Evolutionary conservation across 768 basidiomycete species (phyloP), one percentile per base, ranked within the genome.

Genomic region (Russula virescens): DNA sequence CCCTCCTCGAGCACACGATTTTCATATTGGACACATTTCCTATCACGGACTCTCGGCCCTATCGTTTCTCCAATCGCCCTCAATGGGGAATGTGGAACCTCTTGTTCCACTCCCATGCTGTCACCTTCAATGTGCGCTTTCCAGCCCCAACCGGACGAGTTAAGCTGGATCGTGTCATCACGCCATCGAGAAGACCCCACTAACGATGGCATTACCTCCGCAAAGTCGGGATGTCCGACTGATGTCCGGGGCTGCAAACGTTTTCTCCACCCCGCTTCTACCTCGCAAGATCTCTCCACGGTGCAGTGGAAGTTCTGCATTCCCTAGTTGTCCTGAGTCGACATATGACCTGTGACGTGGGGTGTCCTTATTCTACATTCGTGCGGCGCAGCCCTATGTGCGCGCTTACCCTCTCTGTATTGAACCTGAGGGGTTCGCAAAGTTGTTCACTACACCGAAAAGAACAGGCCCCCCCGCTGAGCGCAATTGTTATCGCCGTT

Each of bases 51-150:
- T 43, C 1, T 6, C 25, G 3, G n/a, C 40, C 47, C 53, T 61
- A 64, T 64, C 63, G 31, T 50, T 28, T 1, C 45, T 38, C 55
- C 49, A 35, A 58, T 65, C 51, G 1, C 25, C n/a, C 50, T 8
- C 35, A 57, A 58, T 35, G 31, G 31, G 31, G 31, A 31, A 31
- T 31, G 31, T n/a, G 49, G 10, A 38, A 38, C 40, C 42, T 21
- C 31, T 38, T 38, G 10, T 9, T 5, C 38, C 38, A 11, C 34
- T 35, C 34, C 34, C 10, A 38, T 38, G 38, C 16, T 19, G 46
- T 54, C 52, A 48, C 31, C 26, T 13, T 34, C 13, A 38, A 38
- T 11, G 31, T 31, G 31, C 31, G 31, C 31, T n/a, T n/a, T n/a
- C n/a, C n/a, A n/a, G n/a, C n/a, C n/a, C 5, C 3, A 31, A 11